phyloP scores from a whole-genome alignment of 1,139 yeast species.

The Blastobotrys malaysiensis region DNA sequence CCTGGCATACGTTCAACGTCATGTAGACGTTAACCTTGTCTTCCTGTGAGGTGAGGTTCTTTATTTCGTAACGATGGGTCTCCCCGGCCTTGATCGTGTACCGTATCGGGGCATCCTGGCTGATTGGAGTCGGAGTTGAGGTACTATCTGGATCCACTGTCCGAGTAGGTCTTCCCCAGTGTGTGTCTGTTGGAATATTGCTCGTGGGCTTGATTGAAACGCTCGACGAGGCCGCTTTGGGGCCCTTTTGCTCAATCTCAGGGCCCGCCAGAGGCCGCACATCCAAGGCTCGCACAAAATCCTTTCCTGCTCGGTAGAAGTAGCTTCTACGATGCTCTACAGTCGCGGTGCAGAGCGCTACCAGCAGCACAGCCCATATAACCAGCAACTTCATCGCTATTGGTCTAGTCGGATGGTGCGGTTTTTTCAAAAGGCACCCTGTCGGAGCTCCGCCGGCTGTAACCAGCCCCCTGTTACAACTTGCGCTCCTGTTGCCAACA shows the following conservation, averaged over 20 bases:
- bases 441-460: too few species aligned
- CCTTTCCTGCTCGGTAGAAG: not conserved
- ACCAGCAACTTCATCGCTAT: not conserved
- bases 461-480: too few species aligned
- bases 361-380: not conserved
- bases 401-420: too few species aligned
- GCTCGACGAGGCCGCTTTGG: not conserved
- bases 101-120: conserved; percentile 20
- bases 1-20: conserved; percentile 22
- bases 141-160: not conserved
- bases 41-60: conserved; percentile 4
- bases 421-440: too few species aligned
- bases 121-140: conserved; percentile 18
- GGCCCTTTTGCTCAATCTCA: not conserved
- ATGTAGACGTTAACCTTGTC: conserved; percentile 13
- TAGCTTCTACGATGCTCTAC: not conserved
- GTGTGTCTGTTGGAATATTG: not conserved
- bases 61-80: conserved; percentile 23
- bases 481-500: too few species aligned
- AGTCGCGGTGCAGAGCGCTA: not conserved
- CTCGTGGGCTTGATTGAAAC: not conserved
- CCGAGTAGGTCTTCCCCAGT: not conserved
- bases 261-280: not conserved
- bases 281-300: not conserved
- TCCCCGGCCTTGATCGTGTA: conserved; percentile 28